Evolutionary conservation across 2,329 filamentous ascomycete genomes (phyloP).

Genomic region (Aureobasidium sp.): DNA sequence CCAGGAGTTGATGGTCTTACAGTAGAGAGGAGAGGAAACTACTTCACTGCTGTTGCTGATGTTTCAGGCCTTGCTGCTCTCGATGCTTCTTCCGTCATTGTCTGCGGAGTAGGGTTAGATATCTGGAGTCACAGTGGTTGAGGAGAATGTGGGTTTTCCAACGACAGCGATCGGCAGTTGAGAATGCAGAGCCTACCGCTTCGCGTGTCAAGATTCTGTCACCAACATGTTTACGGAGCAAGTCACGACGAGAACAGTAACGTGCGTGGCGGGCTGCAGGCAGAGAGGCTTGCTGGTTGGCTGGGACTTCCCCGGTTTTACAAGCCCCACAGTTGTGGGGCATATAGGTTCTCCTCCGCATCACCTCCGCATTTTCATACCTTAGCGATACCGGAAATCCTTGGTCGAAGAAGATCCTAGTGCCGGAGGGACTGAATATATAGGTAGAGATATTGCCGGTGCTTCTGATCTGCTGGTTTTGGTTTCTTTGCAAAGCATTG

Average conservation of each 20-base stretch:
- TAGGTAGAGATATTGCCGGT: not conserved
- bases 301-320: not conserved
- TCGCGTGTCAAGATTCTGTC: not conserved
- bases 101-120: conserved; percentile 44
- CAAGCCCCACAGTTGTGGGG: not conserved
- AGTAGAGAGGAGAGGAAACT: conserved; percentile 24
- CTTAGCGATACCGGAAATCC: not conserved
- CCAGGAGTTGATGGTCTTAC: conserved; percentile 21
- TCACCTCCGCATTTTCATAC: not conserved
- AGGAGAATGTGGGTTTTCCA: not conserved
- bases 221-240: not conserved
- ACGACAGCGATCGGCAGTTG: conserved; percentile 7
- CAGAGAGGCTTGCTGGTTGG: not conserved
- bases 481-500: not conserved
- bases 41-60: conserved; percentile 45
- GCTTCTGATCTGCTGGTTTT: not conserved
- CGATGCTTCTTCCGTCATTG: conserved; percentile 23
- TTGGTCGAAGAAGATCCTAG: not conserved
- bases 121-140: conserved; percentile 16
- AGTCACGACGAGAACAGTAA: not conserved
- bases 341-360: not conserved
- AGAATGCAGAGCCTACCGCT: not conserved
- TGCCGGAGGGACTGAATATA: not conserved
- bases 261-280: not conserved
- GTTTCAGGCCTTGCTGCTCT: conserved; percentile 42